A percentile compares a stretch with the other conserved stretches of the same genome.
Conservation (phyloP, 768 basidiomycete species). For the Kondoa subrosea region DNA sequence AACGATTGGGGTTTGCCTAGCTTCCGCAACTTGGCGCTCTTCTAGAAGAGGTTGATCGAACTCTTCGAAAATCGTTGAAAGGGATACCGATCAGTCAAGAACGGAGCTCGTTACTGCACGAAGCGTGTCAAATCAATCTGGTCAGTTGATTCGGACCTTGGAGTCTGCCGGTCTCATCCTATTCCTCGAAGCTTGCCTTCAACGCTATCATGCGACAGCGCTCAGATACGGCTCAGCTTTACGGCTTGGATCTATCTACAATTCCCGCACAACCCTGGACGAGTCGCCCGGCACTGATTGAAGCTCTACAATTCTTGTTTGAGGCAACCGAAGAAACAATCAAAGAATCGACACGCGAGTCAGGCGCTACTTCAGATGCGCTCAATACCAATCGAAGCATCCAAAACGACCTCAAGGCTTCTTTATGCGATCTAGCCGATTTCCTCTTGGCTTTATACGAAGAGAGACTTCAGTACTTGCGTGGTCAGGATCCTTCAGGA, state of each 20-base stretch:
- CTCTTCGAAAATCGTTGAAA: slow-evolving; percentile 37
- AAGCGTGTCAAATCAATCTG: slow-evolving; percentile 53
- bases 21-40: slow-evolving; percentile 51
- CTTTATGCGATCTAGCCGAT: slow-evolving; percentile 33
- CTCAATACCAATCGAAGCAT: slow-evolving; percentile 21
- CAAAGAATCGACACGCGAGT: slow-evolving; percentile 29
- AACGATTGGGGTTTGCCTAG: slow-evolving; percentile 25
- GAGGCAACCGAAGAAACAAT: slow-evolving; percentile 35
- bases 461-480: slow-evolving; percentile 23
- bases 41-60: slow-evolving; percentile 45
- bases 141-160: slow-evolving; percentile 34
- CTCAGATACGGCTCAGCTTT: slow-evolving; percentile 51
- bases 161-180: background rate
- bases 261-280: slow-evolving; percentile 53
- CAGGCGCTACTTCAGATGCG: slow-evolving; percentile 31
- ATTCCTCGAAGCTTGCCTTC: slow-evolving; percentile 47
- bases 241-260: slow-evolving; percentile 60
- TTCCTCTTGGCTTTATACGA: slow-evolving; percentile 23
- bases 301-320: slow-evolving; percentile 55
- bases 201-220: slow-evolving; percentile 60
- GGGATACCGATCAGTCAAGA: slow-evolving; percentile 34
- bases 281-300: slow-evolving; percentile 49
- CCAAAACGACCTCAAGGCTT: slow-evolving; percentile 30
- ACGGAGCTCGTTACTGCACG: slow-evolving; percentile 39
- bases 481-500: slow-evolving; percentile 35